phyloP scores from a whole-genome alignment of 306 rosid genomes.

The Vigna nakashimae region DNA sequence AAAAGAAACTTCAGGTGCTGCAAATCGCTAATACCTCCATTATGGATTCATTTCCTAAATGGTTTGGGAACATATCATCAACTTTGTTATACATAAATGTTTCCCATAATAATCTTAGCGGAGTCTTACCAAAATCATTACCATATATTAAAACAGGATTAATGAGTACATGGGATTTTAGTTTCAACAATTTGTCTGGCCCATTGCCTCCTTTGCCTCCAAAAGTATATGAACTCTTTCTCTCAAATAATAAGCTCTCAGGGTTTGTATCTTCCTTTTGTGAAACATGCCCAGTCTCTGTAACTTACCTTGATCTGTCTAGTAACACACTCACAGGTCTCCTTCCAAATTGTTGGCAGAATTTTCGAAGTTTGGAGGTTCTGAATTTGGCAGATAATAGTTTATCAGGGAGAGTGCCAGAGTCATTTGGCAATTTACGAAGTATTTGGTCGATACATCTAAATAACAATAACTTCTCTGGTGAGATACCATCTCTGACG shows the following conservation, averaged over 20 bases:
- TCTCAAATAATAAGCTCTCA: slow-evolving; percentile 35
- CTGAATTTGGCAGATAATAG: not conserved
- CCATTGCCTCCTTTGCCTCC: not conserved
- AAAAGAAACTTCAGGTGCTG: not conserved
- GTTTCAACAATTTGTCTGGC: slow-evolving; percentile 31
- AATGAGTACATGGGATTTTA: not conserved
- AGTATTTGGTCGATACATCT: not conserved
- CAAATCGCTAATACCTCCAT: slow-evolving; percentile 20
- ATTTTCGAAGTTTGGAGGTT: not conserved
- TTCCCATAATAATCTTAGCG: not conserved
- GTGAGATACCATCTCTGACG: not conserved
- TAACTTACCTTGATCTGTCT: not conserved
- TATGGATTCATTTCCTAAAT: not conserved
- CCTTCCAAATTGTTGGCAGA: not conserved
- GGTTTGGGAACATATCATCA: not conserved
- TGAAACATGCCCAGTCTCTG: not conserved
- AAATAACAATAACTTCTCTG: not conserved
- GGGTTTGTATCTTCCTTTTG: slow-evolving; percentile 25
- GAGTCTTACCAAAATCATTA: slow-evolving; percentile 9
- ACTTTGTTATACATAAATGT: not conserved
- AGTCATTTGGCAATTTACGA: not conserved
- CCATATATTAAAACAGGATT: accelerated
- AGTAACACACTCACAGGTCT: not conserved
- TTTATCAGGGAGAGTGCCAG: not conserved
- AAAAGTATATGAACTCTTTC: accelerated